Evolutionary conservation across 108 stramenopile genomes (phyloP).

Genomic region (Skeletonema costatum): DNA sequence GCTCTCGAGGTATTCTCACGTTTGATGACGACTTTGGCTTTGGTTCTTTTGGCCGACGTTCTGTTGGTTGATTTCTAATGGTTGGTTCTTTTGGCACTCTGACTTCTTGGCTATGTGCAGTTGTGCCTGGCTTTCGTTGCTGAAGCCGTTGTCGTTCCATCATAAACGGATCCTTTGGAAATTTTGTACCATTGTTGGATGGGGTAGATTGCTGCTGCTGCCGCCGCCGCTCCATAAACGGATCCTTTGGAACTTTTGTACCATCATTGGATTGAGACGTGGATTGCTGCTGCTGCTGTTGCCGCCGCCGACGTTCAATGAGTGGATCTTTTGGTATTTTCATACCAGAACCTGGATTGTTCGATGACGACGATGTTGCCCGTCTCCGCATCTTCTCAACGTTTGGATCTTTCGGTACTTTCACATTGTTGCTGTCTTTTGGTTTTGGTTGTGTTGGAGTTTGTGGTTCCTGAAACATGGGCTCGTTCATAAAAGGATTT

Average conservation of each 20-base stretch:
- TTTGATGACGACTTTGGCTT: background rate
- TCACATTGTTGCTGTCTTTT: background rate
- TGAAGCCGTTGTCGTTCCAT: too few species aligned
- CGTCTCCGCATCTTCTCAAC: background rate
- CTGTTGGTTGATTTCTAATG: background rate
- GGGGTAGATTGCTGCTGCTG: background rate
- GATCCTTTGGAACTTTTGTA: background rate
- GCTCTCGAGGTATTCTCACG: background rate
- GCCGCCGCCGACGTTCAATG: background rate
- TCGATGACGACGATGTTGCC: background rate
- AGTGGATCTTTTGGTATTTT: constrained; percentile 1
- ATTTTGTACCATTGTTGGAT: background rate
- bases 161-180: background rate
- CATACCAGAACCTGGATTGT: constrained; percentile 3
- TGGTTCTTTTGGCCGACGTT: background rate
- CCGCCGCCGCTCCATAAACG: background rate
- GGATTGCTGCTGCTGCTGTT: background rate
- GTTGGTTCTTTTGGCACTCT: too few species aligned
- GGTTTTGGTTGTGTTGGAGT: background rate
- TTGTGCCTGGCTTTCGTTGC: too few species aligned
- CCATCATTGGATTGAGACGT: background rate
- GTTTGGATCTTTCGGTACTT: background rate
- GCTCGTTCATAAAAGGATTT: constrained; percentile 2
- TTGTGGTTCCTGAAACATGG: background rate
- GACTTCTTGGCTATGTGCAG: too few species aligned